Percentiles rank a stretch among this genome's conserved stretches.
These are phyloP conservation scores for Ustilago hordei DNA, from an alignment of 1,284 basidiomycete species.

Conservation along the genomic window DNA sequence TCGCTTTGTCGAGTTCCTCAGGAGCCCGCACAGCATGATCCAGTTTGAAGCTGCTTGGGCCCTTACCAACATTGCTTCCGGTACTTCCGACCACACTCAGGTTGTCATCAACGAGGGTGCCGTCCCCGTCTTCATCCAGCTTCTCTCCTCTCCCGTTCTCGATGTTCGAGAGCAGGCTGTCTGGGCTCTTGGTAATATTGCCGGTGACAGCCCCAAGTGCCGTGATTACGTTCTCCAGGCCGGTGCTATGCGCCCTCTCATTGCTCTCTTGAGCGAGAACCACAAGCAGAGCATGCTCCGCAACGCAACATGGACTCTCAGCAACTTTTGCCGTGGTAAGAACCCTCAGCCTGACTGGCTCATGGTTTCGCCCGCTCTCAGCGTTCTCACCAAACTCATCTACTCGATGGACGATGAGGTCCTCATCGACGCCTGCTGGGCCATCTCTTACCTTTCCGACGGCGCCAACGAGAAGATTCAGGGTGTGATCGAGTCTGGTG, in stretches of 20 bases:
- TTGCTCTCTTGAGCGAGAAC: conserved; percentile 67
- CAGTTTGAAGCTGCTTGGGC: conserved; percentile 99
- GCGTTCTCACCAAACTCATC: conserved; percentile 96
- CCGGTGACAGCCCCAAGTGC: conserved; percentile 68
- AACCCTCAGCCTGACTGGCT: conserved; percentile 69
- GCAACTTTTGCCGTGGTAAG: conserved; percentile 69
- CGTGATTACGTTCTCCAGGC: conserved; percentile 66
- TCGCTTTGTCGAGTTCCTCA: conserved; percentile 95
- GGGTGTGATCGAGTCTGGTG: conserved; percentile 97
- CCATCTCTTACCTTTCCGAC: conserved; percentile 98
- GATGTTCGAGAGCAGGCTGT: conserved; percentile 70
- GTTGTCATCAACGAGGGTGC: conserved; percentile 95
- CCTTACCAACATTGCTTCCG: conserved; percentile 98
- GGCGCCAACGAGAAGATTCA: conserved; percentile 99
- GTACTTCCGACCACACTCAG: conserved; percentile 97
- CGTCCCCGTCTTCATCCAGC: conserved; percentile 91
- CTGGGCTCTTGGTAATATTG: conserved; percentile 69
- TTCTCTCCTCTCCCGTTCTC: conserved; percentile 66
- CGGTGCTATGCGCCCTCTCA: conserved; percentile 65
- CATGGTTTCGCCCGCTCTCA: conserved; percentile 86
- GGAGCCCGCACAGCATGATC: conserved; percentile 89
- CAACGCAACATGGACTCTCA: conserved; percentile 70
- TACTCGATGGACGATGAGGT: conserved; percentile 99
- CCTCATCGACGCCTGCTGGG: conserved; percentile 99
- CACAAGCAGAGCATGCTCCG: conserved; percentile 69